Evolutionary conservation across 306 rosid species (phyloP), one percentile per base, ranked within the genome.

Genomic region (Fagus crenata): DNA sequence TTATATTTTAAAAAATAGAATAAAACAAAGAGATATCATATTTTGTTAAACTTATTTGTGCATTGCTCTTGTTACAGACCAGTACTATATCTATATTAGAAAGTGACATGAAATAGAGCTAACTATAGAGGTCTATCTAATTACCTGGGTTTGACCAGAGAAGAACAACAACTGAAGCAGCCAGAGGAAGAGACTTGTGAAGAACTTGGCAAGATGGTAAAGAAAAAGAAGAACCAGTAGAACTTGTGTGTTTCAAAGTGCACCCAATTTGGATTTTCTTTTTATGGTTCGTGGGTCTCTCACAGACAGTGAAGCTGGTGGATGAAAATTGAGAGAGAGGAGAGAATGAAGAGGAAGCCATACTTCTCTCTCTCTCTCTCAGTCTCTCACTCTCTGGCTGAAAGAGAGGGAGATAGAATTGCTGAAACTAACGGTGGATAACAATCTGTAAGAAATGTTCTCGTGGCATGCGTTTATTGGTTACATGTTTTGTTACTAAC

Each of bases 131-230:
- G 32, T 68, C 37, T 8, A 43, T 7, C 53, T 1, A 40, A n/a
- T 43, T 51, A 91, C 98, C 97, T 71, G 97, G 96, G 68, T 41
- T 75, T 70, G 97, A 86, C 81, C 88, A 92, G 72, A 94, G 82
- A 79, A 94, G 93, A 83, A 92, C 53, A 71, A 93, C 85, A 46
- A 87, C 63, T 49, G 98, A 89, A 76, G 93, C 93, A 82, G 91
- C 98, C 37, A 92, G 69, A 58, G 98, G 89, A 69, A 90, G 61
- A 36, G 95, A 86, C 75, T 86, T 85, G 15, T 71, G 89, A 82
- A 88, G 81, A 86, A 81, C 17, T 37, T 63, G 81, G 71, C 39
- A 60, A n/a, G 78, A 56, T 69, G 55, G 67, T 33, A 49, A 72
- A 80, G 89, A 78, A 73, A 71, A 56, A 53, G 80, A 75, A 61